Evolutionary conservation across 331 rosid genomes (phyloP).

Genomic region (Prunus yedoensis): DNA sequence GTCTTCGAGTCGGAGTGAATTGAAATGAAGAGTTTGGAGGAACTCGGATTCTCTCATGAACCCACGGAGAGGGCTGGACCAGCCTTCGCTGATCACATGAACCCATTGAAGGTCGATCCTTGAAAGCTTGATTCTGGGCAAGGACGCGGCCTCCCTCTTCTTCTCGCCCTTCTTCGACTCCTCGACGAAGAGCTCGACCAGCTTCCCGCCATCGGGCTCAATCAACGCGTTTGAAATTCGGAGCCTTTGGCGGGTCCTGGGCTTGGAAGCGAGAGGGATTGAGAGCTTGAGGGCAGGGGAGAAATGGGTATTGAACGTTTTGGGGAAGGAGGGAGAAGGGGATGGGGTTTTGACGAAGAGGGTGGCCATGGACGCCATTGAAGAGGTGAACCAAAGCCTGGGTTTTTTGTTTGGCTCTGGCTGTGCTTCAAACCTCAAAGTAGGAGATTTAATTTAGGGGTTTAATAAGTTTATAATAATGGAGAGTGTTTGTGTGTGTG

Average conservation of each 20-base stretch:
- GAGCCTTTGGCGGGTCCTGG: constrained; percentile 29
- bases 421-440: neutral
- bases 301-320: constrained; percentile 44
- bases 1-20: constrained; percentile 69
- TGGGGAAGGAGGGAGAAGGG: constrained; percentile 40
- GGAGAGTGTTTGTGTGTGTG: neutral
- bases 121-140: constrained; percentile 70
- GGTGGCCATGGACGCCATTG: constrained; percentile 96
- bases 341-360: constrained; percentile 45
- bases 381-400: constrained; percentile 31
- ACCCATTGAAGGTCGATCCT: constrained; percentile 80
- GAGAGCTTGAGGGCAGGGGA: constrained; percentile 35
- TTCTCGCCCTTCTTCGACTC: constrained; percentile 48
- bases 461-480: neutral
- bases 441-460: constrained; percentile 3
- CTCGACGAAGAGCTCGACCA: constrained; percentile 71
- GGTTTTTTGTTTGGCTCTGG: neutral
- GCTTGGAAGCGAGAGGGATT: constrained; percentile 7
- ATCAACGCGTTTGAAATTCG: constrained; percentile 68
- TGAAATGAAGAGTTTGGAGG: constrained; percentile 99
- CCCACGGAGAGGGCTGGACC: constrained; percentile 91
- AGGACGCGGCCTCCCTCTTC: constrained; percentile 58
- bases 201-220: constrained; percentile 91
- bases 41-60: constrained; percentile 96
- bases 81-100: constrained; percentile 94